phyloP scores from a whole-genome alignment of 768 basidiomycete species.

The Melanogaster broomeanus region DNA sequence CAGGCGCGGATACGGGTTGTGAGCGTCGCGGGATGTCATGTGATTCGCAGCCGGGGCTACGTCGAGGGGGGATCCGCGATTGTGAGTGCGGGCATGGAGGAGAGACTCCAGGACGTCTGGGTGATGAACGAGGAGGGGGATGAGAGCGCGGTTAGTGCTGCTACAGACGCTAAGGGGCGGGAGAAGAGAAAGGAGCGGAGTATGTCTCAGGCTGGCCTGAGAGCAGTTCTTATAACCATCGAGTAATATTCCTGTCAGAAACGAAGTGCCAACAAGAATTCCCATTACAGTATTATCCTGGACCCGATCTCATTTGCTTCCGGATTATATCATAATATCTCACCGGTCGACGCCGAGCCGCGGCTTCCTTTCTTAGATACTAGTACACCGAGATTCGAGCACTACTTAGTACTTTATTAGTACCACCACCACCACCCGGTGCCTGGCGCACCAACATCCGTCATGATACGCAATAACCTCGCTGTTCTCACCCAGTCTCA shows the following conservation, averaged over 20 bases:
- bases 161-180: not conserved
- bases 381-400: no score
- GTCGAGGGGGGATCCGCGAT: conserved; percentile 13
- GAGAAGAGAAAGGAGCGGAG: conserved; percentile 23
- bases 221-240: conserved; percentile 33
- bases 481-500: conserved; percentile 63
- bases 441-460: no score
- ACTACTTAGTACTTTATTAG: no score
- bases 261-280: conserved; percentile 12
- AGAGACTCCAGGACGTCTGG: not conserved
- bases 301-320: conserved; percentile 10
- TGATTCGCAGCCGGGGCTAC: not conserved
- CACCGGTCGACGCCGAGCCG: conserved; percentile 9
- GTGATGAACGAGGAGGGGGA: not conserved
- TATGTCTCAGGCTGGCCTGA: conserved; percentile 33
- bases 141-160: not conserved
- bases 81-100: conserved; percentile 33
- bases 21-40: conserved; percentile 3
- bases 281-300: conserved; percentile 3
- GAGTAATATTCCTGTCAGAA: conserved; percentile 3
- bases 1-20: conserved; percentile 24
- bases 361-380: conserved; percentile 3
- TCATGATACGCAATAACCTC: conserved; percentile 48
- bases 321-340: conserved; percentile 7
- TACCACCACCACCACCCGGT: no score